Conservation (phyloP, 495 filamentous ascomycete species). For the Staphylotrichum tortipilum region DNA sequence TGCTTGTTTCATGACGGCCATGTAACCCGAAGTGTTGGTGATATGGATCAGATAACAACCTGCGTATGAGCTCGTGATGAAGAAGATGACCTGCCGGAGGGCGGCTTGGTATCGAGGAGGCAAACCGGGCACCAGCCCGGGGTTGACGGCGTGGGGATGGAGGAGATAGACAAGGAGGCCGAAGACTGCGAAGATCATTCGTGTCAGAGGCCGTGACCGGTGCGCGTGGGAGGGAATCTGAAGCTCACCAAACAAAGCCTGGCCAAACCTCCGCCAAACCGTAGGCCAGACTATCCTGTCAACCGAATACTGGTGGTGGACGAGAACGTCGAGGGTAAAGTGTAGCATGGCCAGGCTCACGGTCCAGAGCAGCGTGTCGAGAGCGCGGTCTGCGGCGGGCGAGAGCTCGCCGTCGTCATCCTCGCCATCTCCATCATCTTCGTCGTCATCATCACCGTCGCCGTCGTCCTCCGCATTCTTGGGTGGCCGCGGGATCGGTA, state of each 20-base stretch:
- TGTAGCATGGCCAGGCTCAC: conserved; percentile 70
- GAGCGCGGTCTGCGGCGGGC: conserved; percentile 41
- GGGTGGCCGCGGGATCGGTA: conserved; percentile 17
- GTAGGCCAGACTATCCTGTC: conserved; percentile 48
- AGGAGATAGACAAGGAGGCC: conserved; percentile 51
- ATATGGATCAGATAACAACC: conserved; percentile 75
- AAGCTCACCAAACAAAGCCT: conserved; percentile 42
- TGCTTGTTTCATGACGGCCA: conserved; percentile 84
- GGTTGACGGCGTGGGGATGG: conserved; percentile 44
- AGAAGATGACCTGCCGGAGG: conserved; percentile 54
- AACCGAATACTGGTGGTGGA: conserved; percentile 80
- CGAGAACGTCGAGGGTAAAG: conserved; percentile 81
- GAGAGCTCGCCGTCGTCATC: conserved; percentile 25
- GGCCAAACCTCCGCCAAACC: conserved; percentile 44
- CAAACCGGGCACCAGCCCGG: conserved; percentile 35
- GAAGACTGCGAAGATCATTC: conserved; percentile 44
- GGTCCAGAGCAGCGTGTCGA: conserved; percentile 58
- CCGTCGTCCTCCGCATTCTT: conserved; percentile 18
- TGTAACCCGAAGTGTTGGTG: conserved; percentile 70
- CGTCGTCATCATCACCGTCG: conserved; percentile 13
- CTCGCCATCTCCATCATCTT: conserved; percentile 13
- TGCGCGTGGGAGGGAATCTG: neutral
- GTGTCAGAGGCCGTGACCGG: too few species aligned
- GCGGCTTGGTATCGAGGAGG: conserved; percentile 36
- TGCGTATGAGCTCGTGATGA: conserved; percentile 40